Evolutionary conservation across 2,329 filamentous ascomycete genomes (phyloP), one percentile per base, ranked within the genome.

Genomic region (Paraphaeosphaeria minitans): DNA sequence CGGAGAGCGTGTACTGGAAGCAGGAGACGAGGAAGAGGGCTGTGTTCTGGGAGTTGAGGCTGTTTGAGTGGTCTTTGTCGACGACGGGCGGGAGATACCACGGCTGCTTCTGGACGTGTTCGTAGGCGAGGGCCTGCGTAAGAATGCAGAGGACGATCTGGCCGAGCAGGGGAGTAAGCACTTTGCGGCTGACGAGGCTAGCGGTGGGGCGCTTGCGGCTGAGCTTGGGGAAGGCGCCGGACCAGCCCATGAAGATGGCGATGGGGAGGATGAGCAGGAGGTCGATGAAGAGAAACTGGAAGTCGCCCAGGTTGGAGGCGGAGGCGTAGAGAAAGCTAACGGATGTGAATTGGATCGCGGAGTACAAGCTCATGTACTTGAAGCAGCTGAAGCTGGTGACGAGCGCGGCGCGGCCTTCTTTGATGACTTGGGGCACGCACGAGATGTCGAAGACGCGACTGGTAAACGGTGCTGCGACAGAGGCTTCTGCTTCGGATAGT

Each of bases 331-430:
- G 84, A 74, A 99, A 97, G 83, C 91, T 96, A 71, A 99, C 96
- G 0, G 92, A 92, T 8, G 92, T 96, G 81, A 99, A 99, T 77
- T 99, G 95, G 65, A 99, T 99, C n/a, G 95, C 94, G 2, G 93
- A 98, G 81, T 99, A 99, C 65, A 99, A 80, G 69, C 91, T 96
- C 96, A 99, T 99, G 79, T 96, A 99, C 81, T 98, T 99, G 85
- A 99, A 99, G 81, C 95, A 99, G 80, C 92, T 96, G 81, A 99
- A 99, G 77, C 93, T 97, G 13, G 95, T 99, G n/a, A 98, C 93
- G 35, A 99, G 84, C 35, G 96, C 92, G 21, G 94, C 94, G 62
- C 96, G 88, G 21, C 95, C 95, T 81, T 99, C 95, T 65, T 93
- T 77, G 63, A 99, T 98, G 63, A 99, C 89, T 70, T 94, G 89